Percentiles rank a stretch among this genome's conserved stretches.
phyloP scores from a whole-genome alignment of 2,329 filamentous ascomycete species.

The Fusarium setosum region DNA sequence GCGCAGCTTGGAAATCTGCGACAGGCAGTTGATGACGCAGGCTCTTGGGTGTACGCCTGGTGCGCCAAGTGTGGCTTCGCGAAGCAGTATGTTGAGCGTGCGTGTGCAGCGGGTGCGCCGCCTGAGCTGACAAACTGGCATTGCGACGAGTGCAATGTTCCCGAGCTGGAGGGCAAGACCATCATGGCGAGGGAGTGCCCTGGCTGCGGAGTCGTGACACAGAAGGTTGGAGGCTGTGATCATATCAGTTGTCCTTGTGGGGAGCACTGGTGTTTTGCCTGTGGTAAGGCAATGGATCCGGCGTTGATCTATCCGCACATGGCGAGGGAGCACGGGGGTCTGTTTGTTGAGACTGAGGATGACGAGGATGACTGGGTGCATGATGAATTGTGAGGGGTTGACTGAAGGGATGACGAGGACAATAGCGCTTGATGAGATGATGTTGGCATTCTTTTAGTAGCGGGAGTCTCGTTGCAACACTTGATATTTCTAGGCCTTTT shows the following conservation, averaged over 20 bases:
- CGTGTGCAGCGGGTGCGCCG: slow-evolving; percentile 55
- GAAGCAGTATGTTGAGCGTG: slow-evolving; percentile 54
- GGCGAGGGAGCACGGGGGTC: slow-evolving; percentile 45
- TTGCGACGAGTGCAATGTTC: slow-evolving; percentile 53
- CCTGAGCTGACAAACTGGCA: slow-evolving; percentile 51
- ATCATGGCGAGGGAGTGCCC: slow-evolving; percentile 48
- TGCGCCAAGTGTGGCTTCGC: slow-evolving; percentile 57
- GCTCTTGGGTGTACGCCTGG: slow-evolving; percentile 61
- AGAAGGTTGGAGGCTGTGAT: slow-evolving; percentile 52
- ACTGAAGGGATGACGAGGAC: not conserved
- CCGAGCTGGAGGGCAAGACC: not conserved
- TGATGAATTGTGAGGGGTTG: slow-evolving; percentile 1
- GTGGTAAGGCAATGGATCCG: slow-evolving; percentile 43
- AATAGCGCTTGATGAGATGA: slow-evolving; percentile 1
- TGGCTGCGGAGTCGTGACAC: slow-evolving; percentile 49
- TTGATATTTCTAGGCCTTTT: not conserved
- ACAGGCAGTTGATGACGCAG: slow-evolving; percentile 53
- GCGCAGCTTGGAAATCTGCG: slow-evolving; percentile 51
- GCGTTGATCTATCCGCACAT: slow-evolving; percentile 53
- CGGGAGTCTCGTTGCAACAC: not conserved
- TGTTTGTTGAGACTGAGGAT: slow-evolving; percentile 36
- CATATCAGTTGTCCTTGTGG: slow-evolving; percentile 53
- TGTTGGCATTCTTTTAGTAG: not conserved
- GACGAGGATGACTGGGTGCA: slow-evolving; percentile 31
- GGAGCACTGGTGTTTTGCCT: slow-evolving; percentile 55